Evolutionary conservation across 2,329 filamentous ascomycete species (phyloP), one percentile per base, ranked within the genome.

Genomic region (Xylaria sp.): DNA sequence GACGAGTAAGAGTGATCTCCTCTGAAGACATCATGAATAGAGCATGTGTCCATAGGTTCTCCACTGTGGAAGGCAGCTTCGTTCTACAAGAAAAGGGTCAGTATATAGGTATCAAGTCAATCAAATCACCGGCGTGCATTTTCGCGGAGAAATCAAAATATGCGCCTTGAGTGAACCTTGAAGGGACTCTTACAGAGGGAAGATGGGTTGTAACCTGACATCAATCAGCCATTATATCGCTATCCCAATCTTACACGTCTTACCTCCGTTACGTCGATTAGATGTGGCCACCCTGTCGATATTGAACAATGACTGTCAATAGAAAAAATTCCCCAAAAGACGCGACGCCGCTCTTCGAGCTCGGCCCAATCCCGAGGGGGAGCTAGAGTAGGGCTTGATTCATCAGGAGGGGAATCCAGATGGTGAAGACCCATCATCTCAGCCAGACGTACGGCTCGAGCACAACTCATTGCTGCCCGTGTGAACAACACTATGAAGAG

Each of bases 231-330:
- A 26, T 46, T 57, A 6, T 63, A 10, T 49, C 10, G 42, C 9
- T 10, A 31, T 2, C 17, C 48, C 1, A 6, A 44, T 23, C 20
- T 11, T 46, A n/a, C 40, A 36, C 49, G 26, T 6, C 80, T 74
- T 73, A 86, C 87, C 71, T 97, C 93, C 76, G 84, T 84, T 66
- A 93, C 87, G 71, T 97, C 90, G 49, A 97, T 89, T 31, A 90
- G 83, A 83, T 93, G 91, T 0, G 94, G 93, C 94, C 94, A 97
- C 2, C 94, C 94, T 4, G 94, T 97, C 13, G 93, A 93, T 60
- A 97, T 92, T 74, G 92, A 93, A 2, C 93, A 91, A 80, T 97
- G 97, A 31, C 92, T 88, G 78, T 97, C 94, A 49, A 92, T 86
- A 72, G 90, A 92, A 75, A 95, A 97, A 0, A 90, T 87, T 72